Conservation (phyloP, 257 asterid genomes). For the Ballota nigra region DNA sequence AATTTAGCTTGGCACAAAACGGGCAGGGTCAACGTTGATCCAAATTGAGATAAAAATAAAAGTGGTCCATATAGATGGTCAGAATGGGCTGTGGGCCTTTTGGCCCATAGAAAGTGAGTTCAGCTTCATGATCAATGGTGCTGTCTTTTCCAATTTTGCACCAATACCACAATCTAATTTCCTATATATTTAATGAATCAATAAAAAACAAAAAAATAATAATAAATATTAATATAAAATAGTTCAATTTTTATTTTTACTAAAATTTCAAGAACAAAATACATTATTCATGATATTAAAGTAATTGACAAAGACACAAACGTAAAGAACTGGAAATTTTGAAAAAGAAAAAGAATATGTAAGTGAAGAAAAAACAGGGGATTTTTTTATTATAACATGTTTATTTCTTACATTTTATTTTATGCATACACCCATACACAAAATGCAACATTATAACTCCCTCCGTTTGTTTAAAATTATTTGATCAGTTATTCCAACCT, state of each 20-base stretch:
- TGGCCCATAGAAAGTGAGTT: conserved; percentile 25
- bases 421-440: background rate
- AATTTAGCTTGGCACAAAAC: background rate
- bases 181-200: background rate
- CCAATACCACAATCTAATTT: background rate
- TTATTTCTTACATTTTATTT: background rate
- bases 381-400: background rate
- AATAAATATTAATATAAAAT: background rate
- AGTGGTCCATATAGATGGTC: conserved; percentile 28
- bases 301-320: background rate
- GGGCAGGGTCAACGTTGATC: conserved; percentile 11
- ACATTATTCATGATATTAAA: background rate
- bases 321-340: background rate
- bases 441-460: no score
- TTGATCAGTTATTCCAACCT: no score
- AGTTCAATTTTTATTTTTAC: background rate
- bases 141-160: conserved; percentile 8
- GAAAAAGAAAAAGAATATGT: background rate
- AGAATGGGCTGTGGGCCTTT: conserved; percentile 31
- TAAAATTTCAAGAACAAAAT: background rate
- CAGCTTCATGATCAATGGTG: background rate
- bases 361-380: background rate
- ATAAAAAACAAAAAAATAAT: background rate
- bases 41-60: background rate
- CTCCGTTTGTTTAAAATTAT: no score